These are phyloP conservation scores for Bipolaris zeicola DNA, from an alignment of 2,329 filamentous ascomycete genomes.

Conservation along the genomic window DNA sequence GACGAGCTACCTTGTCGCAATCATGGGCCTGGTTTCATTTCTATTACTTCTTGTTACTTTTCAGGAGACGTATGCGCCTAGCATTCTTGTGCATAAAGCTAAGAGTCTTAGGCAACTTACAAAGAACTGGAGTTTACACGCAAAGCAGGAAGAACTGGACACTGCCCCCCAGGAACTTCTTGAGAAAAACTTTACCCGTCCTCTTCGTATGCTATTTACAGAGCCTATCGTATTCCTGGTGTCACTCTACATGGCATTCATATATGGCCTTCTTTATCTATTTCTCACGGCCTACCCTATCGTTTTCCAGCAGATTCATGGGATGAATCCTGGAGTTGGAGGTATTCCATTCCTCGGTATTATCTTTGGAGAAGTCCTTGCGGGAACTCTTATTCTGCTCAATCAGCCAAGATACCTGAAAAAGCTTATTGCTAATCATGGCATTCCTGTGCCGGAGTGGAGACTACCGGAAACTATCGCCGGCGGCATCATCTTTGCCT, in stretches of 20 bases:
- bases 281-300: constrained; percentile 57
- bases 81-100: constrained; percentile 66
- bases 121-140: constrained; percentile 41
- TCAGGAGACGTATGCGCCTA: constrained; percentile 67
- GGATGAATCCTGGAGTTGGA: constrained; percentile 47
- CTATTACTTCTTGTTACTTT: constrained; percentile 34
- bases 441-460: constrained; percentile 59
- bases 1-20: constrained; percentile 60
- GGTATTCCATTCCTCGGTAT: constrained; percentile 44
- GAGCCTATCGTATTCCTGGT: constrained; percentile 30
- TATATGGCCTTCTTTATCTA: constrained; percentile 55
- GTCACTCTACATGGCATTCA: constrained; percentile 33
- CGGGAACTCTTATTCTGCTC: constrained; percentile 30
- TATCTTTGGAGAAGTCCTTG: constrained; percentile 22
- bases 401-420: constrained; percentile 45
- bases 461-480: constrained; percentile 57
- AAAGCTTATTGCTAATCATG: constrained; percentile 27
- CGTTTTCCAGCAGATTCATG: constrained; percentile 44
- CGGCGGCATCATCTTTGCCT: constrained; percentile 57
- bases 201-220: constrained; percentile 26
- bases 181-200: constrained; percentile 30
- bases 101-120: constrained; percentile 64
- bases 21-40: constrained; percentile 49
- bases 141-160: constrained; percentile 55
- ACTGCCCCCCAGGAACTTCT: constrained; percentile 1